These are phyloP conservation scores for Periconia sp. DNA, from an alignment of 2,329 filamentous ascomycete genomes.

Conservation along the genomic window DNA sequence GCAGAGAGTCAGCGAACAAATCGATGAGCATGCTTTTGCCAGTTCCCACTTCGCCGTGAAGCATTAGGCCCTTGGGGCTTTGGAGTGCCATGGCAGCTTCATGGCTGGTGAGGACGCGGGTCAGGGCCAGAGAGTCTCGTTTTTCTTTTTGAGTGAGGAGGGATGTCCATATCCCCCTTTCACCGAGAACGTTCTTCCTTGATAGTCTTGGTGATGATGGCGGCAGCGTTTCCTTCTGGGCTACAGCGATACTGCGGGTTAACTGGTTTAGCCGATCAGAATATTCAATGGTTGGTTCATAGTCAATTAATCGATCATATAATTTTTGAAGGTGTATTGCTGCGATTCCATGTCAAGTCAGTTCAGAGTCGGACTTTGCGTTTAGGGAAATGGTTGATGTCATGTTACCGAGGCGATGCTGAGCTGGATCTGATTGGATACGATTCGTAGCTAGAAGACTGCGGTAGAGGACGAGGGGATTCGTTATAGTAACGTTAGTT, in stretches of 20 bases:
- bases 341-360: constrained; percentile 23
- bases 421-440: constrained; percentile 69
- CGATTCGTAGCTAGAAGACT: constrained; percentile 67
- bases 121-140: constrained; percentile 61
- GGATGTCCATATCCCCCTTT: constrained; percentile 56
- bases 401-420: constrained; percentile 62
- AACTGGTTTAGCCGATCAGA: constrained; percentile 65
- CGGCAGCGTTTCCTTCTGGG: constrained; percentile 14
- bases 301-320: constrained; percentile 75
- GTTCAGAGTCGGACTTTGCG: constrained; percentile 18
- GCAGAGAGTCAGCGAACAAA: constrained; percentile 75
- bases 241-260: constrained; percentile 45
- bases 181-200: constrained; percentile 26
- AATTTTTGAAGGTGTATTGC: constrained; percentile 77
- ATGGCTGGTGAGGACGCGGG: constrained; percentile 67
- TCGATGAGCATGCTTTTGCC: constrained; percentile 87
- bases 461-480: constrained; percentile 76
- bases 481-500: constrained; percentile 55
- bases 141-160: constrained; percentile 58
- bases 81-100: constrained; percentile 71
- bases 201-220: constrained; percentile 35
- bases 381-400: constrained; percentile 32
- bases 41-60: constrained; percentile 80
- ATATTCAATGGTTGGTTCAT: constrained; percentile 72
- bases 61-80: constrained; percentile 72